Conservation (phyloP, 2,329 filamentous ascomycete species). For the Exophiala sp. region DNA sequence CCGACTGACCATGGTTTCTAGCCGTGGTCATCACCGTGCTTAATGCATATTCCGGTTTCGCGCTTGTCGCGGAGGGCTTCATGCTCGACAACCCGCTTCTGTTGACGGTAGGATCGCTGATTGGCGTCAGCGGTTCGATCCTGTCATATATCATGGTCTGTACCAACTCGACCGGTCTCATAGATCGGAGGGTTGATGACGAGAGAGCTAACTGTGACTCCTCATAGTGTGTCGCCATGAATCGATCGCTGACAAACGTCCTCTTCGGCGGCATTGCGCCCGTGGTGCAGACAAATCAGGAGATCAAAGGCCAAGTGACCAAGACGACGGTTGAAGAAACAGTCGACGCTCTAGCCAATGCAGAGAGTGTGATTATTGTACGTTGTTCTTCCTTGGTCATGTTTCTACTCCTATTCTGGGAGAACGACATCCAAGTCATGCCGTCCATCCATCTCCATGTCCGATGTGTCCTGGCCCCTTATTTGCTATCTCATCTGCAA, state of each 20-base stretch:
- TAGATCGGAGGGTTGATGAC: no score
- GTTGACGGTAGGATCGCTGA: constrained; percentile 77
- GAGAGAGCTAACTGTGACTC: background rate
- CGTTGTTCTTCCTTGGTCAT: background rate
- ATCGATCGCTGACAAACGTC: constrained; percentile 80
- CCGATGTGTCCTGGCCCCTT: no score
- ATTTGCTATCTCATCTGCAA: no score
- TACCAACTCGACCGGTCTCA: no score
- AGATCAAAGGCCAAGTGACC: constrained; percentile 73
- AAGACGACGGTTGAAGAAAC: constrained; percentile 75
- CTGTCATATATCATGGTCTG: constrained; percentile 67
- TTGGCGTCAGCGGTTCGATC: constrained; percentile 82
- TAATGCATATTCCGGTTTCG: constrained; percentile 87
- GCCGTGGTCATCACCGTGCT: constrained; percentile 81
- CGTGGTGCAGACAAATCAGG: constrained; percentile 56
- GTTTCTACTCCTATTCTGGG: background rate
- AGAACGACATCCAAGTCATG: no score
- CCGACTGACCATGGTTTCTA: constrained; percentile 25
- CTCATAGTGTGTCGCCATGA: constrained; percentile 71
- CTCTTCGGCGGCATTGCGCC: constrained; percentile 75
- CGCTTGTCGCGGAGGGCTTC: constrained; percentile 80
- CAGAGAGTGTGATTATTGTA: constrained; percentile 74
- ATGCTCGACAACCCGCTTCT: constrained; percentile 85
- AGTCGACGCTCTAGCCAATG: constrained; percentile 65
- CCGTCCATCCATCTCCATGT: no score